Percentiles rank a stretch among this genome's conserved stretches.
These are phyloP conservation scores for Diplodia intermedia DNA, from an alignment of 2,329 filamentous ascomycete species.

Conservation along the genomic window DNA sequence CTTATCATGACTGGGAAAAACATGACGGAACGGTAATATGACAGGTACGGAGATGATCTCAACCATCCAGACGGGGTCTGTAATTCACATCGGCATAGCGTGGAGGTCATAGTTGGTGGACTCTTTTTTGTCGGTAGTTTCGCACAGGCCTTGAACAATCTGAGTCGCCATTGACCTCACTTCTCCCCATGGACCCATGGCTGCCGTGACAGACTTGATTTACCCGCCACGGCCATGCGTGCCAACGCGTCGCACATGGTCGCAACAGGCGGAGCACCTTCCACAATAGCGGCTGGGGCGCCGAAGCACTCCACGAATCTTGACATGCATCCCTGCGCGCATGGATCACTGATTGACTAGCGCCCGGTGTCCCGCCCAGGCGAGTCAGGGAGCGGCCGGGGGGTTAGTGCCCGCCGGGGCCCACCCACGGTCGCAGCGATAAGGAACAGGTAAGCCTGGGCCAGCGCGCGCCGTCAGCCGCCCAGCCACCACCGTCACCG, in stretches of 20 bases:
- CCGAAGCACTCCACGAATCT: constrained; percentile 18
- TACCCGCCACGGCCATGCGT: neutral
- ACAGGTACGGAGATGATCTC: constrained; percentile 15
- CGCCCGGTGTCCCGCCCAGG: constrained; percentile 25
- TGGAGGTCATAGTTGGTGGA: constrained; percentile 22
- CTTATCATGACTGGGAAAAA: constrained; percentile 12
- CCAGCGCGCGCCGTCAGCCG: constrained; percentile 16
- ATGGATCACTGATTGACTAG: constrained; percentile 23
- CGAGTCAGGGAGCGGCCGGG: constrained; percentile 15
- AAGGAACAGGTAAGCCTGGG: constrained; percentile 29
- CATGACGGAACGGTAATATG: constrained; percentile 3
- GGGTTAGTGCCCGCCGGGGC: constrained; percentile 1
- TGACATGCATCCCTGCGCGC: constrained; percentile 25
- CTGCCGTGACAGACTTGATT: too few species aligned
- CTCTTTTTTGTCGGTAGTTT: constrained; percentile 21
- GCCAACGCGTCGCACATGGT: constrained; percentile 11
- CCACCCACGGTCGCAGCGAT: constrained; percentile 3
- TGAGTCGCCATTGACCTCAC: constrained; percentile 27
- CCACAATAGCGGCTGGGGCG: neutral
- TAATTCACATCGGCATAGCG: constrained; percentile 20
- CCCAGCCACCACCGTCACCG: constrained; percentile 26
- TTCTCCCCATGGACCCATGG: neutral
- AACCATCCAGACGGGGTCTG: constrained; percentile 15
- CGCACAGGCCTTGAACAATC: constrained; percentile 13
- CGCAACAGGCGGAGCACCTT: constrained; percentile 14